phyloP scores from a whole-genome alignment of 2,329 filamentous ascomycete species.

The Huntiella bhutanensis region DNA sequence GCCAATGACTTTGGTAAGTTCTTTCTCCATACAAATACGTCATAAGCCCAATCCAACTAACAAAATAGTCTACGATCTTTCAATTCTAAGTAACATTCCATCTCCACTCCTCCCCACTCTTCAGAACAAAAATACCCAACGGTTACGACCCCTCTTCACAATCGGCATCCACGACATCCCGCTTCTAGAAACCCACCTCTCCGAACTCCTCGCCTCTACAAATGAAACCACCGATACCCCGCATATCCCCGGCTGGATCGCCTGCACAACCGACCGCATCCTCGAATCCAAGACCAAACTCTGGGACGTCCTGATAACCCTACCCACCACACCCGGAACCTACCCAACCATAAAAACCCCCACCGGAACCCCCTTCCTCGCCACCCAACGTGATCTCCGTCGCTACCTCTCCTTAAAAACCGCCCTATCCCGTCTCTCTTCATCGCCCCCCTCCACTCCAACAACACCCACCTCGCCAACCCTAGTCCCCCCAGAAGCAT shows the following conservation, averaged over 20 bases:
- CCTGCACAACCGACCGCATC: conserved; percentile 90
- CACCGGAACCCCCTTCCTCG: conserved; percentile 48
- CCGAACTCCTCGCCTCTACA: conserved; percentile 18
- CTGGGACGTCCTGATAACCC: conserved; percentile 75
- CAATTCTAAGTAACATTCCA: conserved; percentile 79
- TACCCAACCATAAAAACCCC: conserved; percentile 63
- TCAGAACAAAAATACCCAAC: conserved; percentile 40
- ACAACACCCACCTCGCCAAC: not conserved
- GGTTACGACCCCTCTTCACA: conserved; percentile 72
- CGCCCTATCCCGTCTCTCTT: conserved; percentile 35
- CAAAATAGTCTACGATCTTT: conserved; percentile 67
- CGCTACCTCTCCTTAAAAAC: conserved; percentile 53
- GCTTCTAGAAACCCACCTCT: conserved; percentile 42
- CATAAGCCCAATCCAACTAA: not conserved
- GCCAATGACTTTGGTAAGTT: conserved; percentile 71
- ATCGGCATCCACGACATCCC: conserved; percentile 87
- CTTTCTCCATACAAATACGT: not conserved
- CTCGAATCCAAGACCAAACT: conserved; percentile 68
- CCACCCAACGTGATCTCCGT: conserved; percentile 75
- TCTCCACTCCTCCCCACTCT: conserved; percentile 51
- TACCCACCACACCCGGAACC: conserved; percentile 37
- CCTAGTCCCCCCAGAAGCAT: conserved; percentile 11
- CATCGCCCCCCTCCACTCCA: not conserved
- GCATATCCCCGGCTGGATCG: conserved; percentile 52
- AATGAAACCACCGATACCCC: conserved; percentile 16